A percentile compares a stretch with the other conserved stretches of the same genome.
Conservation (phyloP, 306 rosid genomes). For the Malus sylvestris region DNA sequence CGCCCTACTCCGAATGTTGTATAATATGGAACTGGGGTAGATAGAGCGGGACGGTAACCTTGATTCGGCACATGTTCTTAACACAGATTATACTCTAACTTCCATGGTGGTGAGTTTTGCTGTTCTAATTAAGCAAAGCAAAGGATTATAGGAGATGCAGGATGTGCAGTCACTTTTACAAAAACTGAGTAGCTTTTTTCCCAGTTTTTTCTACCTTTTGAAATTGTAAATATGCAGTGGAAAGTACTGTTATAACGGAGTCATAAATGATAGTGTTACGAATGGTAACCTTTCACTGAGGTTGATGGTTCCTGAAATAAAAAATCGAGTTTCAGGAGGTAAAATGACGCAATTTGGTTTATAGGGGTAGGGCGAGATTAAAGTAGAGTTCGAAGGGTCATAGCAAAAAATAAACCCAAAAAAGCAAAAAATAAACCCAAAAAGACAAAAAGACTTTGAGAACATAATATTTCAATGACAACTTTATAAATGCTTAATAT, state of each 20-base stretch:
- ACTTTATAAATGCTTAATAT: no score
- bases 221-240: conserved; percentile 39
- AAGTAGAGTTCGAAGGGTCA: no score
- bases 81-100: conserved; percentile 16
- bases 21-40: conserved; percentile 26
- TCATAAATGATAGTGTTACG: no score
- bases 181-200: conserved; percentile 11
- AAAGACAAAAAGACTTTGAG: no score
- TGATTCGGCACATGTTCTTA: conserved; percentile 17
- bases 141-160: conserved; percentile 20
- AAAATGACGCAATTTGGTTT: no score
- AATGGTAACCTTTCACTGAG: no score
- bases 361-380: no score
- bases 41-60: conserved; percentile 16
- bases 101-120: conserved; percentile 13
- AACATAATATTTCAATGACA: no score
- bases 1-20: conserved; percentile 11
- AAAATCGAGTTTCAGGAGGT: no score
- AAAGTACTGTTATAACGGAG: background rate
- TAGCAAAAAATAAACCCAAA: no score
- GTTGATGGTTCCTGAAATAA: no score
- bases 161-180: background rate
- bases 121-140: conserved; percentile 17
- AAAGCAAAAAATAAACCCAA: no score
- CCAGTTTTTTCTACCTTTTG: background rate